Base-by-base conservation (phyloP, 2,329 filamentous ascomycete species). In the Hymenoscyphus albidus region DNA sequence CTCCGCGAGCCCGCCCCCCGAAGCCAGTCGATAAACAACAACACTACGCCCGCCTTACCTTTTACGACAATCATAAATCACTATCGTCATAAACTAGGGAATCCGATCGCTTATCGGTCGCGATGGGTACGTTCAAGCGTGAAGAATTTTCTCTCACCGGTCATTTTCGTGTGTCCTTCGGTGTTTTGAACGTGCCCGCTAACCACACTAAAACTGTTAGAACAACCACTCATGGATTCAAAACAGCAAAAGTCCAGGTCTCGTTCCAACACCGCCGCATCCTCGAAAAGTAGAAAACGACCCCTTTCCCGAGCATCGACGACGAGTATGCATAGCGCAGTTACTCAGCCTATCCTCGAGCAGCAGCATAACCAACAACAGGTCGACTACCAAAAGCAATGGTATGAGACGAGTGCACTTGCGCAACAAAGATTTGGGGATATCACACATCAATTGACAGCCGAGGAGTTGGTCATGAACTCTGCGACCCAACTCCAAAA, bases 381-480 rank as follows among this genome's bases (percentile, higher is more conserved):
- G 13, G 58, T 65, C 14, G 71, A 74, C 32, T 72, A 71, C 58
- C 71, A 70, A 5, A 73, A 72, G 59, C 72, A 76, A 67, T 76
- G 74, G 74, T 75, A 73, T 67, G 71, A 75, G 38, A 68, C 70
- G 13, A 71, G 70, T 64, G 51, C 69, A 12, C 72, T 74, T 42
- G 61, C 67, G 51, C 71, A 73, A 62, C 72, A 74, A 55, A 69
- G 71, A 62, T 74, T 74, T 39, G 70, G 64, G 35, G 66, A 59
- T 48, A 69, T 72, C 38, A 67, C 68, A 48, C 70, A 75, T 51
- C 71, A 74, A 62, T 80, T 88, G 78, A 80, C 83, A 2, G 77
- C 83, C 31, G 85, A 88, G 69, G 84, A 85, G 65, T 81, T 87
- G 77, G 82, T 88, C 58, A 77, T 88, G 66, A 83, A 85, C 63